phyloP scores from a whole-genome alignment of 257 asterid species.

The Solanum chilense region DNA sequence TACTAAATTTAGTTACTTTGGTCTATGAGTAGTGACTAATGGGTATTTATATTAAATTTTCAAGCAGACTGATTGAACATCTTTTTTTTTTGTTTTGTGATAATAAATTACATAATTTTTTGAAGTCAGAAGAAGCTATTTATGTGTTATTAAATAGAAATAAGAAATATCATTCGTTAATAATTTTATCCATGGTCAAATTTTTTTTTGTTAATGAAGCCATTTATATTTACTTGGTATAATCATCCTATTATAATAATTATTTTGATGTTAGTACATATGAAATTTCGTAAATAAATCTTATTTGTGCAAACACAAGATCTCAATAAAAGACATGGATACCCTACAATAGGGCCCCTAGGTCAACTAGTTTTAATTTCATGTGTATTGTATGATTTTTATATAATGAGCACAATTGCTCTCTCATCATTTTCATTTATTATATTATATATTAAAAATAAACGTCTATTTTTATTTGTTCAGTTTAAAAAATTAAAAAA shows the following conservation, averaged over 20 bases:
- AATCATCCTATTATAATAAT: not conserved
- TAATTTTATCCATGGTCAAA: not conserved
- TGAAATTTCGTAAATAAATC: not conserved
- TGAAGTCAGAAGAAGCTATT: not conserved
- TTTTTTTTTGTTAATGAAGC: not conserved
- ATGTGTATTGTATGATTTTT: not conserved
- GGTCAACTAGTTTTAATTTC: not conserved
- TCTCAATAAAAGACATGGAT: not conserved
- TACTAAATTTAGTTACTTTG: not conserved
- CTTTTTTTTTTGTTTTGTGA: not conserved
- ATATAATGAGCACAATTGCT: not conserved
- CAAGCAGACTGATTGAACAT: not conserved
- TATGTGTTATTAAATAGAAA: not conserved
- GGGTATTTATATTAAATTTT: not conserved
- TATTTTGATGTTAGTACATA: not conserved
- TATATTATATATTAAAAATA: no score
- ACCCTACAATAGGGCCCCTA: slow-evolving; percentile 11
- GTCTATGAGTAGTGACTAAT: not conserved
- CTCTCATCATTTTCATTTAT: no score
- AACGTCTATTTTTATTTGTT: no score
- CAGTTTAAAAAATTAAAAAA: no score
- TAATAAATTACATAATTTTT: not conserved
- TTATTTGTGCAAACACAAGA: not conserved
- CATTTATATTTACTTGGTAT: not conserved
- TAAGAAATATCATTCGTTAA: not conserved